Evolutionary conservation across 1,139 yeast species (phyloP), one percentile per base, ranked within the genome.

Genomic region (Debaryomycetaceae sp.): DNA sequence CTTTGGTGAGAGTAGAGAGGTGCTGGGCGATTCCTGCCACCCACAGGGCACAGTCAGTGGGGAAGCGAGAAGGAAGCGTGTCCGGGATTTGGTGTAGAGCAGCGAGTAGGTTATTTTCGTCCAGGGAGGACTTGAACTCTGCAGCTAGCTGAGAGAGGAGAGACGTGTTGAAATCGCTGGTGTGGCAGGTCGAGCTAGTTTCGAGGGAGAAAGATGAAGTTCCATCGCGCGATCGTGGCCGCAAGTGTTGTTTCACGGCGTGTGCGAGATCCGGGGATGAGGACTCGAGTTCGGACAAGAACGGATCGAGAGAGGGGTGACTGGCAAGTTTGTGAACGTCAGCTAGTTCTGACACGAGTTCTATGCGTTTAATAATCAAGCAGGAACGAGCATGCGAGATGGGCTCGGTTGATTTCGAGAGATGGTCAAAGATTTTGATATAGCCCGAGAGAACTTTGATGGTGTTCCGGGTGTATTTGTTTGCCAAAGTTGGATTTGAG

Each of bases 391-490:
- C 2, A 12, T 14, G 15, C 22, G 23, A 11, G 33, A 27, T 3
- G 28, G 27, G 10, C 30, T 32, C 3, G 27, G 22, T n/a, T 13
- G 23, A 12, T 27, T 30, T 4, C 30, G 18, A 13, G 37, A 25
- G 4, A 33, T 31, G 20, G 15, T 32, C 35, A 20, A 44, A 36
- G 3, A 56, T 26, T 27, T 48, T 47, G 4, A 45, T 28, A 28
- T 43, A 49, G 1, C 62, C 62, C 14, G 34, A 39, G 4, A 53
- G 20, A 31, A 57, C 40, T 32, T 55, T 53, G 8, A 40, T 32
- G 12, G 35, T 28, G 32, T 51, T 51, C 13, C 43, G 30, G 22
- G 32, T 33, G 26, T 39, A 41, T 26, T 39, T 37, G 11, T 22
- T 14, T 6, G 44, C 43, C 14, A 10, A 18, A 18, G 8, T 6